phyloP scores from a whole-genome alignment of 805 yeast species.

The Saccharomycopsis sp. region DNA sequence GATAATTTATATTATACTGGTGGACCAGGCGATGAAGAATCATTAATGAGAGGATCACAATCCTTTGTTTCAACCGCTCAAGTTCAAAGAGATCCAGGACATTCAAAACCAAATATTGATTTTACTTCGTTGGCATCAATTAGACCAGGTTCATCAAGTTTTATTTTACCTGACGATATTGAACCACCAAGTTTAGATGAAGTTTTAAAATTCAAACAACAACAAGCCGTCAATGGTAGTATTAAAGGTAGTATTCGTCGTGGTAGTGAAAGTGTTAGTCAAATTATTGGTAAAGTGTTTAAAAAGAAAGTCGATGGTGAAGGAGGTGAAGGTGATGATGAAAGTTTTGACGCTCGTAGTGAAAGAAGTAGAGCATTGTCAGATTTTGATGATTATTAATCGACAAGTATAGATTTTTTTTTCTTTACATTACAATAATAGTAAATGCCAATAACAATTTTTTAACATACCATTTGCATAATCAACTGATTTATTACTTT shows the following conservation, averaged over 20 bases:
- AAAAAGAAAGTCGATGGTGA: constrained; percentile 17
- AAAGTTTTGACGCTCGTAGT: constrained; percentile 1
- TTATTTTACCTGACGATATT: constrained; percentile 20
- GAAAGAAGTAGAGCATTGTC: background rate
- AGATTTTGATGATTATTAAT: background rate
- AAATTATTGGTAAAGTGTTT: constrained; percentile 26
- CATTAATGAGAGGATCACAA: constrained; percentile 10
- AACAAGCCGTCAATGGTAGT: constrained; percentile 23
- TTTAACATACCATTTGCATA: no score
- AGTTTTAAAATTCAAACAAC: constrained; percentile 25
- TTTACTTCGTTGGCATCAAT: constrained; percentile 30
- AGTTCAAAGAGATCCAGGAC: constrained; percentile 12
- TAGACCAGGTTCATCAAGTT: constrained; percentile 3
- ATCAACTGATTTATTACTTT: no score
- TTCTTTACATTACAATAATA: no score
- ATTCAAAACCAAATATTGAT: background rate
- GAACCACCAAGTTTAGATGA: constrained; percentile 32
- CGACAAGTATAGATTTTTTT: background rate
- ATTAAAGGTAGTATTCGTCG: constrained; percentile 31
- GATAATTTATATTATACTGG: background rate
- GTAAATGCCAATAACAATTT: no score
- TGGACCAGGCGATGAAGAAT: constrained; percentile 10
- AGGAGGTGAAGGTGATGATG: constrained; percentile 7
- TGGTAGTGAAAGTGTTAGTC: constrained; percentile 33
- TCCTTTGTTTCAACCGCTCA: constrained; percentile 14